phyloP scores from a whole-genome alignment of 2,329 filamentous ascomycete species.

The Diaporthe sp. region DNA sequence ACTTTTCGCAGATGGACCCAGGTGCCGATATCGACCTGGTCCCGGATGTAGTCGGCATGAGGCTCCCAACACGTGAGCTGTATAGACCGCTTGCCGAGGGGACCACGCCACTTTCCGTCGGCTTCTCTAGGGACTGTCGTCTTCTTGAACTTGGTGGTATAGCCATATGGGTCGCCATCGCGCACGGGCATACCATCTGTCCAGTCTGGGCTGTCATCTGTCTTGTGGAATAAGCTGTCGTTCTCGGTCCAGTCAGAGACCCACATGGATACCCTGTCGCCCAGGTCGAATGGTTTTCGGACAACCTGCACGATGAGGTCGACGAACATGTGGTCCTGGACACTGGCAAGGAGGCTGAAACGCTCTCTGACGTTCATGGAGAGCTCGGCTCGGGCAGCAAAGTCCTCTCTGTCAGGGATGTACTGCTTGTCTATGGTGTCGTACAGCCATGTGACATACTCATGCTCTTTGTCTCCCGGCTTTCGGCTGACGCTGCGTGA shows the following conservation, averaged over 20 bases:
- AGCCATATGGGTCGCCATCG: conserved; percentile 67
- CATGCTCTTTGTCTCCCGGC: conserved; percentile 46
- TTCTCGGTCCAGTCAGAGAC: conserved; percentile 88
- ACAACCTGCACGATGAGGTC: conserved; percentile 81
- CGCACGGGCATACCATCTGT: conserved; percentile 43
- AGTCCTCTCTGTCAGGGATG: conserved; percentile 57
- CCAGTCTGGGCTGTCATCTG: conserved; percentile 43
- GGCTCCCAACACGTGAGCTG: conserved; percentile 77
- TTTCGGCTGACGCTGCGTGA: conserved; percentile 25
- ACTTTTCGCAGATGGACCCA: conserved; percentile 79
- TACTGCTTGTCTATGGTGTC: conserved; percentile 53
- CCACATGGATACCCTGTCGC: conserved; percentile 71
- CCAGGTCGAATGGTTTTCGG: conserved; percentile 54
- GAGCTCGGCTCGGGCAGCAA: conserved; percentile 48
- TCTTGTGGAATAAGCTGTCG: conserved; percentile 65
- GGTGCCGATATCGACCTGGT: conserved; percentile 65
- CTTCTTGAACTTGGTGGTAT: conserved; percentile 50
- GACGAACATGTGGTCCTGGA: conserved; percentile 66
- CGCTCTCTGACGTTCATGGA: conserved; percentile 63
- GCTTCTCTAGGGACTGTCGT: conserved; percentile 38
- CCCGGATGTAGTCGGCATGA: conserved; percentile 69
- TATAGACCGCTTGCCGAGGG: conserved; percentile 77
- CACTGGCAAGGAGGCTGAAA: conserved; percentile 73
- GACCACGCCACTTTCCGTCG: conserved; percentile 71
- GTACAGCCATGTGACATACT: conserved; percentile 61